These are phyloP conservation scores for Hypoxylon fuscum DNA, from an alignment of 495 filamentous ascomycete genomes.

Conservation along the genomic window DNA sequence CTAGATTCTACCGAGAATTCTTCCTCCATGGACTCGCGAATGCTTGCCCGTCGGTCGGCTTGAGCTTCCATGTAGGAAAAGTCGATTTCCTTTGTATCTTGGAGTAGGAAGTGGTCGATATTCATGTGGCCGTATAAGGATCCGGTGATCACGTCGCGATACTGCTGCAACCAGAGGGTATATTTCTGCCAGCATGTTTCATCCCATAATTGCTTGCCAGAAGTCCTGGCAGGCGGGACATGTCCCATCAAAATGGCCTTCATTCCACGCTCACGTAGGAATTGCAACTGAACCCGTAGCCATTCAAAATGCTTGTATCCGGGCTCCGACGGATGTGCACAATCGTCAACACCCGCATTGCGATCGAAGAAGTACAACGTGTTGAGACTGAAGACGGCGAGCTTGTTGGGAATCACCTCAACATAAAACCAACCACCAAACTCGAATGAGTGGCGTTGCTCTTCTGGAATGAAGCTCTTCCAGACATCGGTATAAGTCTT, in stretches of 20 bases:
- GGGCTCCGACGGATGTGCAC: slow-evolving; percentile 76
- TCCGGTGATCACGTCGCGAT: slow-evolving; percentile 85
- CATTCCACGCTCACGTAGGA: slow-evolving; percentile 83
- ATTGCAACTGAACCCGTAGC: slow-evolving; percentile 88
- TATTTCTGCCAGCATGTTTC: slow-evolving; percentile 98
- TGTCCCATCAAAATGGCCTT: slow-evolving; percentile 96
- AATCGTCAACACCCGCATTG: slow-evolving; percentile 93
- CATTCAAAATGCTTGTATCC: slow-evolving; percentile 97
- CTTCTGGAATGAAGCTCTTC: slow-evolving; percentile 88
- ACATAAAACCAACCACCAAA: slow-evolving; percentile 93
- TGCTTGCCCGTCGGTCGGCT: slow-evolving; percentile 41
- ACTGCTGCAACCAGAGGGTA: slow-evolving; percentile 86
- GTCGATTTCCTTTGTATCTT: slow-evolving; percentile 82
- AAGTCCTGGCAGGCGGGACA: slow-evolving; percentile 87
- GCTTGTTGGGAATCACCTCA: slow-evolving; percentile 86
- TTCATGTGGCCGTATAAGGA: slow-evolving; percentile 97
- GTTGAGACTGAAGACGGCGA: slow-evolving; percentile 95
- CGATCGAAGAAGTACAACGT: slow-evolving; percentile 95
- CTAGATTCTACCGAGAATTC: slow-evolving; percentile 71
- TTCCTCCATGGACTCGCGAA: slow-evolving; percentile 55
- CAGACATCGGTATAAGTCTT: slow-evolving; percentile 77
- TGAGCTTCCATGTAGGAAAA: slow-evolving; percentile 57
- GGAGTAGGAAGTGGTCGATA: slow-evolving; percentile 95
- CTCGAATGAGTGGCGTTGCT: slow-evolving; percentile 89
- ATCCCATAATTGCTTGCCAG: slow-evolving; percentile 87